Percentiles rank a stretch among this genome's conserved stretches.
Evolutionary conservation across 2,329 filamentous ascomycete genomes (phyloP).

Genomic region (Pezicula radicicola): DNA sequence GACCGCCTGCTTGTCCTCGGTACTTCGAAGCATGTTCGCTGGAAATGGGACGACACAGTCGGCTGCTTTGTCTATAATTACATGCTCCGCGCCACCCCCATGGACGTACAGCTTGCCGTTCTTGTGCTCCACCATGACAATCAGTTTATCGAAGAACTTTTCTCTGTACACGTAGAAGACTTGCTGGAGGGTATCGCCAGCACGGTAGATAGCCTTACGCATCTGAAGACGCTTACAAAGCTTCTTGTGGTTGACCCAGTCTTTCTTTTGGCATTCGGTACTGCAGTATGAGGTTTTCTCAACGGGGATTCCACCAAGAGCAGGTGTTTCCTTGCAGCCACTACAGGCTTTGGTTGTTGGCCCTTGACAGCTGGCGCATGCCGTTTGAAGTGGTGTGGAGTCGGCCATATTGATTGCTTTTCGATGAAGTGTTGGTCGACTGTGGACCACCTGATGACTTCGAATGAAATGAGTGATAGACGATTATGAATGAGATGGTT

Average conservation of each 20-base stretch:
- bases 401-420: neutral
- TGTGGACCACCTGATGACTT: no score
- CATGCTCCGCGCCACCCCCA: neutral
- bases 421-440: no score
- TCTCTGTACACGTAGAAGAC: constrained; percentile 7
- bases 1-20: neutral
- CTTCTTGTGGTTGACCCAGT: constrained; percentile 2
- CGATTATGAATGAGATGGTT: no score
- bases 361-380: neutral
- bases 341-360: neutral
- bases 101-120: neutral
- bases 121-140: constrained; percentile 3
- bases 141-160: constrained; percentile 2
- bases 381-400: neutral
- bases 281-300: constrained; percentile 1
- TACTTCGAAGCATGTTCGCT: neutral
- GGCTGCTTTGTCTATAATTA: neutral
- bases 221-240: neutral
- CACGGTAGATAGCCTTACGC: constrained; percentile 1
- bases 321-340: constrained; percentile 2
- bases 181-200: constrained; percentile 3
- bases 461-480: no score
- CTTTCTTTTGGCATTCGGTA: constrained; percentile 3
- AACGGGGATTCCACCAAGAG: neutral
- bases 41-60: neutral